Base-by-base conservation (phyloP, 257 asterid genomes). In the Solanum medicagineum region DNA sequence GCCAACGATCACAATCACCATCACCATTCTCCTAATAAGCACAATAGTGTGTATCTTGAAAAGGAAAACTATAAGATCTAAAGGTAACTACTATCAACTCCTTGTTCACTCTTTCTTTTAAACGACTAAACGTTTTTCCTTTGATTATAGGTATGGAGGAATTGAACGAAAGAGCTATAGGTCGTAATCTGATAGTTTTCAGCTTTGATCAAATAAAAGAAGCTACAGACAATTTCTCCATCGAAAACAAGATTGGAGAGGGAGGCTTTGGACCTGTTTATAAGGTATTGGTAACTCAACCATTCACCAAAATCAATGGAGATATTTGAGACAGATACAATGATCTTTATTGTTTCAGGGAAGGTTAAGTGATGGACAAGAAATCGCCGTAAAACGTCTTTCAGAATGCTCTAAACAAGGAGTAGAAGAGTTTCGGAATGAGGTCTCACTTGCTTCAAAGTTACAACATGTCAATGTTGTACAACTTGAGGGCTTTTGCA, bases 221-320 rank as follows among this genome's bases (percentile, higher is more conserved):
- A 65, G 89, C 90, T 49, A 90, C 91, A 15, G 75, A 84, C 49
- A 84, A 81, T 22, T 90, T 90, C 62, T 81, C 90, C 42, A 13
- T 56, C 32, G 83, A 85, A 51, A 88, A 87, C 69, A 88, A 85
- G 86, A 74, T 87, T 1, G 92, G 91, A 1, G 86, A 87, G 85
- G 92, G 92, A 71, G 92, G 92, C 1, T 90, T 22, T 83, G 92
- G 91, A 36, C 91, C 91, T 62, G 91, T 90, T 26, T 90, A 88
- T 65, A 90, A 88, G 92, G 91, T 88, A 83, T 85, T 56, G 17
- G 16, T 54, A 32, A 51, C 63, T 59, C 65, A 57, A 8, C 65
- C 26, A 8, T 20, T 57, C 26, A 57, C 63, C 3, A 56, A 56
- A 56, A 19, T 56, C 22, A 0, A 2, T 7, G 22, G 22, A 56